Evolutionary conservation across 202 grass and related monocot genomes (phyloP), one percentile per base, ranked within the genome.

Genomic region (Zoysia matrella): DNA sequence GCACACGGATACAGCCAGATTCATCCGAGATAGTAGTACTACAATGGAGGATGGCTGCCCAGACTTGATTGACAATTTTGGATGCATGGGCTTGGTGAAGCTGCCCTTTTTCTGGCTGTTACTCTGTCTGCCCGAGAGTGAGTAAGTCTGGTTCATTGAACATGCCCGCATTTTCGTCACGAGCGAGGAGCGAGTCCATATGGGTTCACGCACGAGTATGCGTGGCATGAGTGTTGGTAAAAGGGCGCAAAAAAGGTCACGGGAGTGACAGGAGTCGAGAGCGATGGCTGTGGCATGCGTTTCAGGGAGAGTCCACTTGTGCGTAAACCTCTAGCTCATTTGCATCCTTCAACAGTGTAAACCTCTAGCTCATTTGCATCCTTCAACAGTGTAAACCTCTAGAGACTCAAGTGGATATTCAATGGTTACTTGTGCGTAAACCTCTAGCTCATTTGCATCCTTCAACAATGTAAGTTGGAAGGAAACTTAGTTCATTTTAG

Each of bases 111-210:
- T 7, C 45, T 16, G 11, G n/a, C 22, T 7, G 67, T 76, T 76
- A 36, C 7, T 14, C 13, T 4, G 45, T 48, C 67, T 56, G 42
- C 1, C 0, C 4, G 41, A 8, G 2, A 8, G 11, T 10, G 22
- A 30, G 22, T 30, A 0, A 18, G 5, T 45, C 18, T 58, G 80
- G 75, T 90, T 90, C 80, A 66, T 66, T 75, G 88, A 83, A 86
- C 45, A 2, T 83, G 42, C 55, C 76, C 84, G 63, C 74, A 15
- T 66, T 78, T 74, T 78, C 61, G 71, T 48, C 74, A 4, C 11
- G 10, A 22, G 30, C 16, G 10, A 12, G 16, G 39, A 0, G 45
- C 14, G 1, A 11, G 15, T 22, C 15, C 53, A 30, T 46, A 43
- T 42, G 16, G 47, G 73, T 75, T 63, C 18, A 42, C 60, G 46